Percentiles rank a stretch among this genome's conserved stretches.
Evolutionary conservation across 129 eudicot genomes (phyloP).

Genomic region (Sambucus nigra): DNA sequence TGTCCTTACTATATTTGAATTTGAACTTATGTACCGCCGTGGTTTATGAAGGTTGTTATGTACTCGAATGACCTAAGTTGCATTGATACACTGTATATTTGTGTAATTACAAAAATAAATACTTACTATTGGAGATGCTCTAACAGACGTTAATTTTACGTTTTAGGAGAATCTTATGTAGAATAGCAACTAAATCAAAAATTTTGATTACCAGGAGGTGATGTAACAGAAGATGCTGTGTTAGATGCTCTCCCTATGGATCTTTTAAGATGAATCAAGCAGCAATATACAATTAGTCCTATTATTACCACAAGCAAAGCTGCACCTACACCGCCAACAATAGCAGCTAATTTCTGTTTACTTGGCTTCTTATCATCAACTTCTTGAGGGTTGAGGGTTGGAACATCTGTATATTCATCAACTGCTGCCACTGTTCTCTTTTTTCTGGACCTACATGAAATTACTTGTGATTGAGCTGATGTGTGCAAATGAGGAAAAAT

Average conservation of each 20-base stretch:
- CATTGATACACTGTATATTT: no score
- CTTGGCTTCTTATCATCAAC: slow-evolving; percentile 1
- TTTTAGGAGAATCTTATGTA: neutral
- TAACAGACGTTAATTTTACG: no score
- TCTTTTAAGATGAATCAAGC: slow-evolving; percentile 11
- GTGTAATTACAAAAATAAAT: no score
- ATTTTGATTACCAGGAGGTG: slow-evolving; percentile 4
- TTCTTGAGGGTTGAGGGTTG: slow-evolving; percentile 4
- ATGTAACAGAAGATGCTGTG: slow-evolving; percentile 5
- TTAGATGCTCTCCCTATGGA: slow-evolving; percentile 3
- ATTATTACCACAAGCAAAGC: slow-evolving; percentile 7
- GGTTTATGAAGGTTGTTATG: no score
- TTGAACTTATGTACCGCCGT: no score
- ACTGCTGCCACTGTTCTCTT: neutral
- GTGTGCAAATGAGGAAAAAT: neutral
- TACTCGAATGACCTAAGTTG: no score
- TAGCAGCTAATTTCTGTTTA: slow-evolving; percentile 5
- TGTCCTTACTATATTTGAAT: no score
- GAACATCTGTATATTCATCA: slow-evolving; percentile 5
- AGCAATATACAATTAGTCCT: slow-evolving; percentile 2
- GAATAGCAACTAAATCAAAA: neutral
- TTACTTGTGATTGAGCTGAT: neutral
- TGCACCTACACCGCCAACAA: slow-evolving; percentile 9
- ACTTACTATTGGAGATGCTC: no score
- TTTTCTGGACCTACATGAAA: slow-evolving; percentile 1